Base-by-base conservation (phyloP, 2,329 filamentous ascomycete genomes). In the Xylariaceae sp. region DNA sequence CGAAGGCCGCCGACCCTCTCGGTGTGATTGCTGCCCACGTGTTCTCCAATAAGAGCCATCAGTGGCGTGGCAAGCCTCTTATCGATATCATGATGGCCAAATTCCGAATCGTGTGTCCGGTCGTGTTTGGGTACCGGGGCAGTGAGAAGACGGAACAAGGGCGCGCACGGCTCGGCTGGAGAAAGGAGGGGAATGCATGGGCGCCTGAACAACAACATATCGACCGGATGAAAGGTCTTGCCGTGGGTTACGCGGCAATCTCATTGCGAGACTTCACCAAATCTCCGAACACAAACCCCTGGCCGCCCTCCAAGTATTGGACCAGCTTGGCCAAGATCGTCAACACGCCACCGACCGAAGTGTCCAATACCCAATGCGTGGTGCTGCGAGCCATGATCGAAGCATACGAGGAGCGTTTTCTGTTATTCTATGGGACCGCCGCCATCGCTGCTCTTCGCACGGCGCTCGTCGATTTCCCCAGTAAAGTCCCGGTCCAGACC, bases 31-130 rank as follows among this genome's bases (percentile, higher is more conserved):
- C 81, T 1, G 83, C 83, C 5, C 78, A 81, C 47, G 73, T 94
- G 19, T 90, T 94, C 58, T 83, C 85, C 1, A 71, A 75, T 36
- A 70, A 76, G 13, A 71, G 77, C 12, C 84, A 86, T 55, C 68
- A 74, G 38, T 85, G 80, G 71, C 74, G 81, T 35, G 82, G 78
- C 7, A 64, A 74, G 33, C 74, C 81, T 1, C 69, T 94, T 41
- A 81, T 88, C 36, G 86, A 94, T 57, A 85, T 97, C 43, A 70
- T 97, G 19, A 82, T 94, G 54, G 83, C 89, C 38, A 96, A 97
- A 61, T 85, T 86, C 54, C 80, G 88, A 43, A 71, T 85, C 12
- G 71, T 78, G 3, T 94, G 88, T 53, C 90, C 92, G 0, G 81
- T 88, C 2, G 69, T 98, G 1, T 97, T 94, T 59, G 90, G 90